Base-by-base conservation (phyloP, 441 rosid species). In the Gossypium davidsonii region DNA sequence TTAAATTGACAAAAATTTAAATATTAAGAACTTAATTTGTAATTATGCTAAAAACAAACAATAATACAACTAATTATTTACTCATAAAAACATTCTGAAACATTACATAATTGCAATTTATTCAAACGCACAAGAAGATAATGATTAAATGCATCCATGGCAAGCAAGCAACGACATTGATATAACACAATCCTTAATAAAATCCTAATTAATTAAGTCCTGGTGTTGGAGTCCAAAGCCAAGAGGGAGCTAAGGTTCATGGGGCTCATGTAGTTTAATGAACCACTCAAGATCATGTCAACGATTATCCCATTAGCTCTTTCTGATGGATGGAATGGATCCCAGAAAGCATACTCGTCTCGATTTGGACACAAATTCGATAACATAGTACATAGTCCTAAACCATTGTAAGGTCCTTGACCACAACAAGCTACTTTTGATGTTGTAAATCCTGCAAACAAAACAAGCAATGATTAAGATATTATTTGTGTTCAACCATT, bases 181-280 rank as follows among this genome's bases (percentile, higher is more conserved):
- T 34, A n/a, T 1, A 10, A 69, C 72, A 49, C 42, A 6, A 4
- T 67, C 58, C 44, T 49, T 67, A 49, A 49, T 67, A 26, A 3
- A 72, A 61, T 28, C 31, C 49, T 31, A 48, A 17, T 25, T 20
- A 55, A 56, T 56, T 17, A 49, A 57, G 12, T 44, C 66, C 53
- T 77, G 37, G 78, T 49, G 9, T 26, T 8, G 58, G 42, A 70
- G 68, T 83, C 88, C 42, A 85, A 69, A 68, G 76, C 85, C 79
- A 89, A 52, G 68, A 89, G 74, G 60, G 83, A 84, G 80, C 85
- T 83, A 74, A 88, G 89, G 67, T 85, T 87, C 93, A 89, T 89
- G 60, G 91, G 88, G 83, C 80, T 63, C 85, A 89, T 87, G 80
- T 82, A 77, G 20, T 81, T n/a, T 17, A 66, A 21, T 0, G 89